A percentile compares a stretch with the other conserved stretches of the same genome.
Conservation (phyloP, 2,329 filamentous ascomycete species). For the Metarhizium guizhouense region DNA sequence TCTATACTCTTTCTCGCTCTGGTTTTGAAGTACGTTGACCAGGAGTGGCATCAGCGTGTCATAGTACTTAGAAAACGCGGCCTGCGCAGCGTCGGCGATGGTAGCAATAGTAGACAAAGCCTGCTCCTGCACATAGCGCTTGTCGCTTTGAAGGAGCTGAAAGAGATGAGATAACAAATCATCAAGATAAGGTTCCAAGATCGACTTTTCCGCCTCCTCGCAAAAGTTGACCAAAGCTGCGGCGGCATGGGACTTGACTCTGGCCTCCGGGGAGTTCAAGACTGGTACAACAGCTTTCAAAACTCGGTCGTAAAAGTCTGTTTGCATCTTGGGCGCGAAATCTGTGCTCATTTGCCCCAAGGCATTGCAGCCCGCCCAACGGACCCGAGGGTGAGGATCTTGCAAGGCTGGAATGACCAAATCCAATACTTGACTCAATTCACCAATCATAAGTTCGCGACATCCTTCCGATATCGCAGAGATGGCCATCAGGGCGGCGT, state of each 20-base stretch:
- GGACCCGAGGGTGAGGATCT: constrained; percentile 85
- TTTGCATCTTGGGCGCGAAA: constrained; percentile 96
- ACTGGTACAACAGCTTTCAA: constrained; percentile 89
- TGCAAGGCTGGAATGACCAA: constrained; percentile 87
- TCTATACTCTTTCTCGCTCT: constrained; percentile 89
- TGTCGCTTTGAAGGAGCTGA: constrained; percentile 78
- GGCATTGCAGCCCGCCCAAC: constrained; percentile 96
- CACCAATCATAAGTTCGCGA: constrained; percentile 88
- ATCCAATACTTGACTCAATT: constrained; percentile 87
- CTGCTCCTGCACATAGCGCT: constrained; percentile 96
- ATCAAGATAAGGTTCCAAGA: constrained; percentile 88
- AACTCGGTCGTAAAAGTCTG: constrained; percentile 82
- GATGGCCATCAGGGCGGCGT: constrained; percentile 96
- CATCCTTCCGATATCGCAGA: constrained; percentile 98
- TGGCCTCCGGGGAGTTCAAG: constrained; percentile 77
- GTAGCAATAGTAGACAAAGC: constrained; percentile 96
- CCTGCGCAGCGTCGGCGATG: constrained; percentile 95
- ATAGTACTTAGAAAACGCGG: constrained; percentile 92
- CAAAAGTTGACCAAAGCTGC: constrained; percentile 99
- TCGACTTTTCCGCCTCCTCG: constrained; percentile 89
- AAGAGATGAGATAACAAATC: constrained; percentile 78
- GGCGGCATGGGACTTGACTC: constrained; percentile 93
- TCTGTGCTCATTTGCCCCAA: constrained; percentile 99
- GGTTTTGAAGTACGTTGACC: constrained; percentile 78
- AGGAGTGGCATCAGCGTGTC: constrained; percentile 91